Evolutionary conservation across 495 filamentous ascomycete genomes (phyloP).

Genomic region (Trichoderma parareesei): DNA sequence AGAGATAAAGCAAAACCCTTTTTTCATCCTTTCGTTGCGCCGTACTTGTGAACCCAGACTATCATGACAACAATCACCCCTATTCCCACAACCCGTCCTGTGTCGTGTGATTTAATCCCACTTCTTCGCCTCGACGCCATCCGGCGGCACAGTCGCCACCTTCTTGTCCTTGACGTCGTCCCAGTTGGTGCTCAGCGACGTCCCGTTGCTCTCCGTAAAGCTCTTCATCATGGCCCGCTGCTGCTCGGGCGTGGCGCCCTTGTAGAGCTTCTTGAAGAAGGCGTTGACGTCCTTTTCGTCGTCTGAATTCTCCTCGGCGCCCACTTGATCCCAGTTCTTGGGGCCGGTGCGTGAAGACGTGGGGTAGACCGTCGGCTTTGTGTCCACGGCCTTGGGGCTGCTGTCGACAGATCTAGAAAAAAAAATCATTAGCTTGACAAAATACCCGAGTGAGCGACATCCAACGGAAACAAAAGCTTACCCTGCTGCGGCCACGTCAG

Average conservation of each 20-base stretch:
- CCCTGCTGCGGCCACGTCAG: not conserved
- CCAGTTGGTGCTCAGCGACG: conserved; percentile 91
- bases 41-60: not conserved
- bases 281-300: conserved; percentile 62
- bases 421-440: not conserved
- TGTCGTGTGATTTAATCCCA: conserved; percentile 41
- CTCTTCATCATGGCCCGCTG: conserved; percentile 96
- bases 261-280: conserved; percentile 92
- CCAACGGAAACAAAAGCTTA: not conserved
- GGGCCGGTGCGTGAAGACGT: conserved; percentile 77
- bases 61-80: not conserved
- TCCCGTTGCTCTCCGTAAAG: conserved; percentile 87
- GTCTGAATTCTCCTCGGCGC: conserved; percentile 48
- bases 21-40: not conserved
- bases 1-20: not conserved
- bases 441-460: not conserved
- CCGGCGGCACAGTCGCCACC: conserved; percentile 67
- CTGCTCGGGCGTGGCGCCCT: conserved; percentile 68
- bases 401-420: not conserved
- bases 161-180: conserved; percentile 64
- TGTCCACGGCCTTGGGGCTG: not conserved
- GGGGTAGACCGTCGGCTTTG: conserved; percentile 54
- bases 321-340: conserved; percentile 88
- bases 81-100: conserved; percentile 4
- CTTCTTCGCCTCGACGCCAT: conserved; percentile 67